These are phyloP conservation scores for Periconia digitata DNA, from an alignment of 2,329 filamentous ascomycete genomes.

Conservation along the genomic window DNA sequence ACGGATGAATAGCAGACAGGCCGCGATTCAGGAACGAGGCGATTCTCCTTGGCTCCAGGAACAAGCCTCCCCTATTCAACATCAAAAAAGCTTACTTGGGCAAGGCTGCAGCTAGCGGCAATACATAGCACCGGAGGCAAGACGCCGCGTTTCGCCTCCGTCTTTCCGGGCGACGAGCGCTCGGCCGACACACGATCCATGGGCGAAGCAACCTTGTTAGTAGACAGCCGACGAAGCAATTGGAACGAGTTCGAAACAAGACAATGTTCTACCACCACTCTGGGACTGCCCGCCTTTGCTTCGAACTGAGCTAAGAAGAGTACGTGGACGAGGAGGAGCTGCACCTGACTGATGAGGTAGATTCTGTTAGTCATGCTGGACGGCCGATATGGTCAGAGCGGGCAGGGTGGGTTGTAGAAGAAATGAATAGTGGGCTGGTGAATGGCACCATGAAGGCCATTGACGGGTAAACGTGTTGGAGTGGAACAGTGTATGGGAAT, in stretches of 20 bases:
- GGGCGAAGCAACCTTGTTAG: too few species aligned
- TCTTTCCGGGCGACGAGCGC: background rate
- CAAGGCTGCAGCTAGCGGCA: background rate
- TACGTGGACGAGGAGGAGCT: background rate
- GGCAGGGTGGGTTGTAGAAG: background rate
- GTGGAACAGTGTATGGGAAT: too few species aligned
- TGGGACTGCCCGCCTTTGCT: background rate
- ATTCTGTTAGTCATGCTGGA: background rate
- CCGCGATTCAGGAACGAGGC: background rate
- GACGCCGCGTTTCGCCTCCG: background rate
- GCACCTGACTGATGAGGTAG: background rate
- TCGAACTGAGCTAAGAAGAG: background rate
- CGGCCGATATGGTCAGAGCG: background rate
- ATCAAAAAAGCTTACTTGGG: background rate
- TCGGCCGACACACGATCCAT: background rate
- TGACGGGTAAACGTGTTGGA: background rate
- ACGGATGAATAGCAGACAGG: background rate
- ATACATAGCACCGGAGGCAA: background rate
- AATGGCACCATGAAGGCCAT: background rate
- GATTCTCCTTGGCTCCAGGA: background rate
- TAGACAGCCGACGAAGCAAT: too few species aligned
- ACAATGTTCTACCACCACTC: too few species aligned
- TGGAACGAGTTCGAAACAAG: too few species aligned
- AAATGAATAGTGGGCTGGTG: background rate
- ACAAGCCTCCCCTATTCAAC: background rate